Evolutionary conservation across 768 basidiomycete species (phyloP).

Genomic region (Boletus pseudopeckii): DNA sequence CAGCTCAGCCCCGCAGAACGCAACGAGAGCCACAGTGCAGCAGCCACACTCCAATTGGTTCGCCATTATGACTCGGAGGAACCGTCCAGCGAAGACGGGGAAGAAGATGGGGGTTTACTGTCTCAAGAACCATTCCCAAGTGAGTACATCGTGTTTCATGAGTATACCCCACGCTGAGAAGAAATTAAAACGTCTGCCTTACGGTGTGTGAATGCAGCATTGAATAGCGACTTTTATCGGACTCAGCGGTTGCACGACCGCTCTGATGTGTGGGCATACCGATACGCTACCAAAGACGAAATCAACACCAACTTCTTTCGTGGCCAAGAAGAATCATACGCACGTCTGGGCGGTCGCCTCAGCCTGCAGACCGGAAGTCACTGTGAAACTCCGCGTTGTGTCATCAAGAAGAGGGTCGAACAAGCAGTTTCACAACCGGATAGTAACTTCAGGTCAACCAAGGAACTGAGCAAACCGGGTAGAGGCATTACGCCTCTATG

Average conservation of each 20-base stretch:
- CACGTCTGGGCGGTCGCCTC: neutral
- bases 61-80: constrained; percentile 2
- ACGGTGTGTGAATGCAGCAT: constrained; percentile 7
- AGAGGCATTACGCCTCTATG: neutral
- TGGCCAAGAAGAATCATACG: constrained; percentile 15
- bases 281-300: constrained; percentile 32
- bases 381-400: constrained; percentile 6
- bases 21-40: neutral
- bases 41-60: neutral
- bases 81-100: constrained; percentile 15
- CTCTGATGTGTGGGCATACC: constrained; percentile 26
- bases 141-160: constrained; percentile 13
- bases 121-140: constrained; percentile 23
- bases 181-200: neutral
- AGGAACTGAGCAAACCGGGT: neutral
- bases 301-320: constrained; percentile 26
- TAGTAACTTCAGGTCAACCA: neutral
- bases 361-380: neutral
- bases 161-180: constrained; percentile 2
- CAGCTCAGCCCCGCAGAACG: neutral
- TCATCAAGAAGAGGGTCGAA: constrained; percentile 6
- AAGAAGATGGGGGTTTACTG: constrained; percentile 11
- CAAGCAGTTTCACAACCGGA: neutral
- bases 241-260: neutral
- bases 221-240: constrained; percentile 22